Base-by-base conservation (phyloP, 1,284 basidiomycete species). In the Golubevia sp. region DNA sequence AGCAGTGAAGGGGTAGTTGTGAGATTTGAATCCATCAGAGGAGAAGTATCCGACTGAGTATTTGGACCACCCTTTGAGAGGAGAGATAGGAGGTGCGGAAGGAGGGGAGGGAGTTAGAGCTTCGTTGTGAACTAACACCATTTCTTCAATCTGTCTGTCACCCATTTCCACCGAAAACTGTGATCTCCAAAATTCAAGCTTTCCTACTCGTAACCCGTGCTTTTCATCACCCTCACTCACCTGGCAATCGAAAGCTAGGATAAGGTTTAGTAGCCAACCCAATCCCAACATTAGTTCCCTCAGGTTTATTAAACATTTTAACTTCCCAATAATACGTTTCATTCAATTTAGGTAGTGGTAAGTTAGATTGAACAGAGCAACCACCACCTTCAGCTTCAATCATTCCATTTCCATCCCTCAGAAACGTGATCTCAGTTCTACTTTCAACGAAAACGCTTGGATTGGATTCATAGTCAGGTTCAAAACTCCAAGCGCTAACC, bases 251-350 rank as follows among this genome's bases (percentile, higher is more conserved):
- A 61, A 83, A 83, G 52, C 73, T 63, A 2, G 81, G 81, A 48
- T 80, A 83, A 3, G 81, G 81, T 69, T 82, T 82, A 2, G 81
- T 80, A 2, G 77, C 73, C 18, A 83, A 70, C 6, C 81, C 81
- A 6, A 83, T 61, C 21, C 74, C 68, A 20, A 83, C 68, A 25
- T 74, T 73, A 38, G 79, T 82, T 4, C 60, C 49, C 24, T 71
- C 71, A n/a, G 81, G 81, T 66, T 80, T 80, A 65, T 70, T 71
- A 70, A 83, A 83, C 65, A 83, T 83, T 71, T 83, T 83, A 65
- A 73, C 74, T 64, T 83, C 81, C 77, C 77, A 83, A 56, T 83
- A 83, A 71, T 83, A 83, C 52, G 82, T 77, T 34, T 83, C 81
- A 65, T 83, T 83, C 64, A 79, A 63, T 67, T 83, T 83, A 50